Evolutionary conservation across 768 basidiomycete genomes (phyloP), one percentile per base, ranked within the genome.

Genomic region (Butyriboletus loyo): DNA sequence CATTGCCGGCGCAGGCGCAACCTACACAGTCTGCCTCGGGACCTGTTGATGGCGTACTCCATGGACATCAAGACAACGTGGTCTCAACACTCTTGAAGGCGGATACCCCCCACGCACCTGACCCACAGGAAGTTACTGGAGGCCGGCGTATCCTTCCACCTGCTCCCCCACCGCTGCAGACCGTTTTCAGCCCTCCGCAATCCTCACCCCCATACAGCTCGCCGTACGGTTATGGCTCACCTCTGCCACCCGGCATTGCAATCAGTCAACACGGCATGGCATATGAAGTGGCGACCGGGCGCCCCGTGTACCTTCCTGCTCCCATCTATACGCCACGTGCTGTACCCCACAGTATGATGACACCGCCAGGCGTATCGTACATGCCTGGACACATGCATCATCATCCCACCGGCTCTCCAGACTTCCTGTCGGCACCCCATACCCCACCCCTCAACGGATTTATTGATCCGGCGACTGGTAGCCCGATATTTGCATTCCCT

Each of bases 221-320:
- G 9, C 80, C 87, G 15, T 92, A 87, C 49, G 72, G 73, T 2
- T 88, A 81, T 65, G 73, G 76, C 7, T 73, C 75, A 8, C 68
- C 77, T 7, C 55, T 85, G 19, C 80, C 89, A n/a, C 83, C 83
- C 14, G 90, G 90, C 43, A 77, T 91, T 45, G 88, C 79, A 14
- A 71, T 90, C 63, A 84, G 84, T 57, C 80, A 83, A 49, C 84
- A 87, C 54, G 90, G 90, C 30, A 77, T 89, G 72, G 76, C 88
- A n/a, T 92, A 85, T 64, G 90, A 92, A 67, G 65, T 91, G 46
- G 83, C 88, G 14, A 91, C 88, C 5, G 91, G 91, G 36, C 88
- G 87, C 35, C 81, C 88, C 11, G 84, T 92, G 31, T 86, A 86
- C 60, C 75, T 92, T 27, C 80, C 84, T 55, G 75, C 78, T 13